Base-by-base conservation (phyloP, 2,329 filamentous ascomycete genomes). In the Septoria petroselini region DNA sequence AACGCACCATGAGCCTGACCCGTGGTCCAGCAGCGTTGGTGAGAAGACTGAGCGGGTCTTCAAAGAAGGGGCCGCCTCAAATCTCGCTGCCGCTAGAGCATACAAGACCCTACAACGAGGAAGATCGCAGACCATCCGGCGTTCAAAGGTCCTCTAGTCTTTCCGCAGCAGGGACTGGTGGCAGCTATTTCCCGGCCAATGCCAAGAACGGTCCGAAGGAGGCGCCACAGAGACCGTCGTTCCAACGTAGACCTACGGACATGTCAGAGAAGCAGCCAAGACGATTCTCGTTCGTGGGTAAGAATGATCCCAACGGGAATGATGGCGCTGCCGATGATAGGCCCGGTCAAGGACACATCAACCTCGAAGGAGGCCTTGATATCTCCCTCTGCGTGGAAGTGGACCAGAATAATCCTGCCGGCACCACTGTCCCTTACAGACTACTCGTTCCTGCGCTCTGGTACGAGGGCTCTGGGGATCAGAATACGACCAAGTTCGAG, bases 321-420 rank as follows among this genome's bases (percentile, higher is more conserved):
- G 72, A 78, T 58, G 77, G 76, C 60, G 77, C 78, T 54, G 72
- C 60, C 65, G 76, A 68, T 68, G 74, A 77, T 33, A 73, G 74
- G 14, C 74, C 75, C 35, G 76, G 80, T 7, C 8, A 23, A 11
- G 80, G 70, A 41, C 72, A 74, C 48, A 74, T 97, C 52, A 83
- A 95, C 64, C 76, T 96, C 0, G 82, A 93, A 65, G 86, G 85
- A 23, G 90, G 89, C 0, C 74, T 98, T 7, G 90, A 96, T 58
- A 84, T 98, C 29, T 86, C 83, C 42, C 71, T 98, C 35, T 95
- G 96, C 61, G 83, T 95, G 55, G 93, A 98, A 71, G 82, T 96
- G 54, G 90, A 85, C 61, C 80, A 87, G 37, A 83, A 82, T 55
- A 90, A 98, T 61, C 91, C 93, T 0, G 79, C 86, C 0, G 94